Base-by-base conservation (phyloP, 176 grass and related monocot species). In the Zoysia japonica region DNA sequence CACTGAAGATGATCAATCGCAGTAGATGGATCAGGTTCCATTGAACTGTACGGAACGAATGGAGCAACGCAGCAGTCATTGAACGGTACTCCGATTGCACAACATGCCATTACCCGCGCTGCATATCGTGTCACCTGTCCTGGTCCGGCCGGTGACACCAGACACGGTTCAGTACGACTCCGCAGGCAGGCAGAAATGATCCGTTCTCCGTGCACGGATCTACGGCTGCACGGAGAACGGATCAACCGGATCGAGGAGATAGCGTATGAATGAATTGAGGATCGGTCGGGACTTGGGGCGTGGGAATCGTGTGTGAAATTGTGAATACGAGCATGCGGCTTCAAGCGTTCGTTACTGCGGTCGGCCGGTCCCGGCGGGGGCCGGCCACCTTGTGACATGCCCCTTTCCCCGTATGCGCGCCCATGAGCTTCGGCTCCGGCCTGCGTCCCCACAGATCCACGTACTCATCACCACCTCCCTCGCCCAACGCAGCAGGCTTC, bases 241-340 rank as follows among this genome's bases (percentile, higher is more conserved):
- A 46, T 38, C 15, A 8, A 17, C 17, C 17, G 5, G 66, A 12
- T 52, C 10, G 47, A 56, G 68, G 60, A 66, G 57, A 65, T 61
- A 35, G 14, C 65, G 87, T 88, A 67, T 43, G 82, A 14, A 50
- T n/a, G 82, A 84, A 61, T 87, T 61, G 62, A 80, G 4, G 78
- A 38, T 64, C 47, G 57, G 11, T 9, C 7, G 57, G 66, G 15
- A 0, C 38, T n/a, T 16, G 11, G 49, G 1, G 16, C 7, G 5
- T n/a, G 54, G 7, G 54, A 65, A 70, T 62, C 39, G 79, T 19
- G 79, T 47, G 38, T 50, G 57, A 57, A 82, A 77, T 28, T 28
- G 28, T 28, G 28, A 28, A 28, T 28, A 28, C 0, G 48, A 50
- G 56, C 19, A 35, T 7, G 72, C 56, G 63, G 38, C 14, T 69